Conservation (phyloP, 2,329 filamentous ascomycete species). For the Lecanosticta acicola region DNA sequence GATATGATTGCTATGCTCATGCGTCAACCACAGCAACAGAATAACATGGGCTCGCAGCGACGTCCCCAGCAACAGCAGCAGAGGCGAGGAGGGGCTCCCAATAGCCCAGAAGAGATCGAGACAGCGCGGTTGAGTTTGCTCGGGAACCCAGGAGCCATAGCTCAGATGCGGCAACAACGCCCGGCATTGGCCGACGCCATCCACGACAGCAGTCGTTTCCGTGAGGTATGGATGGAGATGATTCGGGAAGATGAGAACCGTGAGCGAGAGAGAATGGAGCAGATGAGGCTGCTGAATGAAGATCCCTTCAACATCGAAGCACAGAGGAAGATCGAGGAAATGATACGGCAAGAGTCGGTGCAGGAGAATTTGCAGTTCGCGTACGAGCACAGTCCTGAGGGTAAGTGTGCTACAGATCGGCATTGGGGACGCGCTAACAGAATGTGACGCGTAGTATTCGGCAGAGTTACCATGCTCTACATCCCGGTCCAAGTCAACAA, state of each 20-base stretch:
- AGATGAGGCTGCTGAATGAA: constrained; percentile 80
- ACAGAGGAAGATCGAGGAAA: constrained; percentile 88
- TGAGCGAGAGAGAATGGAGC: constrained; percentile 70
- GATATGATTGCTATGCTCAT: constrained; percentile 91
- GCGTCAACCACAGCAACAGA: constrained; percentile 43
- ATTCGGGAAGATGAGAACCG: constrained; percentile 65
- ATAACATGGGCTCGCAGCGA: constrained; percentile 30
- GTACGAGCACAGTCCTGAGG: constrained; percentile 95
- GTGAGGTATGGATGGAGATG: constrained; percentile 62
- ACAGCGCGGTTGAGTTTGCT: constrained; percentile 76
- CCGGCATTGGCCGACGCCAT: constrained; percentile 72
- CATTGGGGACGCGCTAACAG: constrained; percentile 5
- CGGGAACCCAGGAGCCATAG: constrained; percentile 66
- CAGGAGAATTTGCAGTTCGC: constrained; percentile 95
- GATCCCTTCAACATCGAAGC: constrained; percentile 93
- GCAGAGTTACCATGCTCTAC: constrained; percentile 91
- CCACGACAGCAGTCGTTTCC: constrained; percentile 70
- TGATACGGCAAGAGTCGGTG: constrained; percentile 89
- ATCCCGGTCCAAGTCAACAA: constrained; percentile 93
- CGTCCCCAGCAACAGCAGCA: constrained; percentile 35
- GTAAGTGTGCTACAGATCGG: constrained; percentile 47
- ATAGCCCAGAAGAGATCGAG: constrained; percentile 57
- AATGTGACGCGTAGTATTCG: constrained; percentile 63
- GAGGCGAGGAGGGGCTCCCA: constrained; percentile 12
- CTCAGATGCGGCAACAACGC: constrained; percentile 64